Base-by-base conservation (phyloP, 192 early-diverging fungal species). In the Phlyctochytrium bullatum region DNA sequence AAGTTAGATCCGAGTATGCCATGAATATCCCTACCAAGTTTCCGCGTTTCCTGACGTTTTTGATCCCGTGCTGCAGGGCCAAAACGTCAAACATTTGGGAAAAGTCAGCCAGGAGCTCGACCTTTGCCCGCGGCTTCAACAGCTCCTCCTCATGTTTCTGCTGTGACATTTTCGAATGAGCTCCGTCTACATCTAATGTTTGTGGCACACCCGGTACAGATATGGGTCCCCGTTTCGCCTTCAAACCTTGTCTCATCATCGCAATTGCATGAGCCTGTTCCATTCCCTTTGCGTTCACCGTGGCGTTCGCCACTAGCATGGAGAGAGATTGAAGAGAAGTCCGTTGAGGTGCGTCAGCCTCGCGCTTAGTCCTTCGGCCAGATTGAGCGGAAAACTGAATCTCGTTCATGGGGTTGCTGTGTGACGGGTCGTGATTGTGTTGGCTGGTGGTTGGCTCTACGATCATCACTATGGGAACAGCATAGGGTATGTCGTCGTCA, bases 51-150 rank as follows among this genome's bases (percentile, higher is more conserved):
- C 51, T 62, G 17, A 63, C 51, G 1, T 34, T 36, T 12, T 20
- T 23, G 1, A 69, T 51, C 17, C 68, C 61, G 6, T 32, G 20
- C 34, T 69, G 68, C 61, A 36, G 50, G 3, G 47, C 59, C 1
- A 69, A 31, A 16, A 69, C 68, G 17, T 63, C 68, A 36, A 69
- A 52, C 68, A 69, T 69, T 33, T 69, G 61, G 16, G 68, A 52
- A 62, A 69, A 69, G 51, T 69, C 68, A 6, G 34, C 50, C 14
- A 69, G 62, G 1, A 69, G 52, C 25, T 69, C 68, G 52, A 69
- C 61, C n/a, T 40, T 47, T 1, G 54, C 61, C 40, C 32, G n/a
- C 29, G 68, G 16, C 54, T 25, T 28, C 20, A 57, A 10, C 20
- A 57, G 54, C 4, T 57, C 54, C 54, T 57, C 54, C 20, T 14